Base-by-base conservation (phyloP, 1,284 basidiomycete genomes). In the Cutaneotrichosporon sp. region DNA sequence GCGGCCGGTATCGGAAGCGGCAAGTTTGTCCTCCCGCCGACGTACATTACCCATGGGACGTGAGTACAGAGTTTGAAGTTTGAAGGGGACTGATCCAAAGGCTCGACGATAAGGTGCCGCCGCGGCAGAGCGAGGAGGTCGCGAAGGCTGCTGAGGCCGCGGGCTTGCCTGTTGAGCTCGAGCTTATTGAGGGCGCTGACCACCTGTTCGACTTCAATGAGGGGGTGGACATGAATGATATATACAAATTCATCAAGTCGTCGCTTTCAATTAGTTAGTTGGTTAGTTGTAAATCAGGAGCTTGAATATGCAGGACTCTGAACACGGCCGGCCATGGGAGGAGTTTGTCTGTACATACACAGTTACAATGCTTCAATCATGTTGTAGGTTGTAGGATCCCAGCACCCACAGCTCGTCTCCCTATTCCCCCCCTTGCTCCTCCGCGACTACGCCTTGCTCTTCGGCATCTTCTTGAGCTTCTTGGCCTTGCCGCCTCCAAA, bases 401-500 rank as follows among this genome's bases (percentile, higher is more conserved):
- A 36, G 5, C 11, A 36, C 34, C 11, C 34, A 13, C 11, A 9
- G 7, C 11, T 36, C 8, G 34, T 36, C 34, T 1, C 34, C 16
- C 46, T 47, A 18, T 11, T 1, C 46, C 16, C 4, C 8, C 16
- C 16, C 46, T 47, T 47, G 18, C 46, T 31, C 9, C 40, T 26
- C 26, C 4, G 32, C 34, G 18, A 4, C 52, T 61, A 61, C 31
- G 56, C 60, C 63, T 64, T 64, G 42, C 58, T 38, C 60, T 65
- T 65, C 2, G 56, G 40, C 40, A 52, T 55, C 69, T 75, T 76
- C 67, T 73, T 75, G 56, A 68, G 46, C 68, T 76, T 79, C 55
- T 80, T 81, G 49, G 64, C 65, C 61, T 69, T 69, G 5, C 73
- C 72, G 9, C 74, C 76, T 4, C 79, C 79, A 75, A 80, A 81